Conservation (phyloP, 371 early-diverging fungal species). For the Mortierella sp. region DNA sequence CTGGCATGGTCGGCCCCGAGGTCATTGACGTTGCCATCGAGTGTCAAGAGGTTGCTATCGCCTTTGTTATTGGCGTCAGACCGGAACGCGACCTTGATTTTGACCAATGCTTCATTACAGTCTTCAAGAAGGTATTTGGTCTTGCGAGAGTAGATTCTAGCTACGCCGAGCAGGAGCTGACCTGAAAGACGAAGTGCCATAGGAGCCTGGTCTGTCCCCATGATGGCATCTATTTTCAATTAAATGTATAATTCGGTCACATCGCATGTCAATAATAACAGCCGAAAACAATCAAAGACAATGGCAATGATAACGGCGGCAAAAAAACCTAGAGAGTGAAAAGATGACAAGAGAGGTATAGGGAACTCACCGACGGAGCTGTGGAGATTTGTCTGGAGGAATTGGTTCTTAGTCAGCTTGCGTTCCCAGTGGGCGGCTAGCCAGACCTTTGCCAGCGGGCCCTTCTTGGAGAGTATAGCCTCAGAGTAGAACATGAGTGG, state of each 20-base stretch:
- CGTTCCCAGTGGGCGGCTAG: constrained; percentile 98
- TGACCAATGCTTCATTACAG: constrained; percentile 95
- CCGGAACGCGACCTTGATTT: constrained; percentile 85
- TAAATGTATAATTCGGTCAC: background rate
- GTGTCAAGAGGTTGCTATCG: constrained; percentile 29
- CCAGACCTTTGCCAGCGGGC: constrained; percentile 97
- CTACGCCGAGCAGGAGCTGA: constrained; percentile 97
- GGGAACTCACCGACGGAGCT: constrained; percentile 79
- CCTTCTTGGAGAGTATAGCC: constrained; percentile 85
- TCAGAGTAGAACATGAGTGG: constrained; percentile 82
- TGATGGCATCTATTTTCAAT: constrained; percentile 78
- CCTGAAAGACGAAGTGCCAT: constrained; percentile 96
- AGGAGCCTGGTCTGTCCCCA: constrained; percentile 83
- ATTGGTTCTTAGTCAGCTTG: constrained; percentile 95
- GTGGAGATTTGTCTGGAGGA: constrained; percentile 90
- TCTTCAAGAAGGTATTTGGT: constrained; percentile 97
- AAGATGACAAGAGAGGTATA: background rate
- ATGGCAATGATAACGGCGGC: background rate
- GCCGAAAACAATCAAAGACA: background rate
- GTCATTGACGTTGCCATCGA: constrained; percentile 87
- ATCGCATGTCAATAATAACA: background rate
- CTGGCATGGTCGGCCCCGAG: constrained; percentile 82
- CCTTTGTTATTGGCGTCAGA: constrained; percentile 23
- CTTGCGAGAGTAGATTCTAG: constrained; percentile 96
- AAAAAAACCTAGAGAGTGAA: background rate